Evolutionary conservation across 208 protist genomes (phyloP).

Genomic region (Leishmania aethiopica): DNA sequence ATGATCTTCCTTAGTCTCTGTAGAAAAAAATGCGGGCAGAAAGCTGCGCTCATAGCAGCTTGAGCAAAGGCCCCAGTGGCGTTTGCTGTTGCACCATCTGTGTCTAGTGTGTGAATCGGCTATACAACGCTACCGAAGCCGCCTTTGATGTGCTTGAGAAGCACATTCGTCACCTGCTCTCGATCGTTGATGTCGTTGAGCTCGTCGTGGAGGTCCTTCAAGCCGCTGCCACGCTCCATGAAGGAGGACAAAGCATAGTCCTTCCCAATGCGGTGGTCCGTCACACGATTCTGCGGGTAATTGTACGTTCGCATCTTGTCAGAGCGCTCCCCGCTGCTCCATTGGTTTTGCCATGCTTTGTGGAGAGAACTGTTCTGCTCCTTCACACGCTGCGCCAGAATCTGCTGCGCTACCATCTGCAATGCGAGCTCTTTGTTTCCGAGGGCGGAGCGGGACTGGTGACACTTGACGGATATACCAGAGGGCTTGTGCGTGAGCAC

Average conservation of each 20-base stretch:
- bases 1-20: background rate
- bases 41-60: background rate
- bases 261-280: constrained; percentile 87
- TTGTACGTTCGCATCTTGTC: constrained; percentile 94
- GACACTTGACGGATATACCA: constrained; percentile 91
- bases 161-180: constrained; percentile 58
- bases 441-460: constrained; percentile 85
- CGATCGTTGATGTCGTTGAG: constrained; percentile 76
- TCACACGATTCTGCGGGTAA: constrained; percentile 89
- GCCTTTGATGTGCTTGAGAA: constrained; percentile 78
- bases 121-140: constrained; percentile 62
- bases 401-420: constrained; percentile 86
- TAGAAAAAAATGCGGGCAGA: background rate
- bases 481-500: constrained; percentile 87
- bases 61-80: background rate
- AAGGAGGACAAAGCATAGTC: constrained; percentile 80
- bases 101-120: constrained; percentile 8
- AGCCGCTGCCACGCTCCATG: constrained; percentile 71
- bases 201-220: constrained; percentile 76
- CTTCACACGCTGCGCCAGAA: constrained; percentile 62
- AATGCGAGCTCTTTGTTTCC: constrained; percentile 90
- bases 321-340: constrained; percentile 88
- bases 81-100: background rate
- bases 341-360: constrained; percentile 80
- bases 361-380: constrained; percentile 79